These are phyloP conservation scores for Podospora pseudoanserina DNA, from an alignment of 495 filamentous ascomycete species.

Conservation along the genomic window DNA sequence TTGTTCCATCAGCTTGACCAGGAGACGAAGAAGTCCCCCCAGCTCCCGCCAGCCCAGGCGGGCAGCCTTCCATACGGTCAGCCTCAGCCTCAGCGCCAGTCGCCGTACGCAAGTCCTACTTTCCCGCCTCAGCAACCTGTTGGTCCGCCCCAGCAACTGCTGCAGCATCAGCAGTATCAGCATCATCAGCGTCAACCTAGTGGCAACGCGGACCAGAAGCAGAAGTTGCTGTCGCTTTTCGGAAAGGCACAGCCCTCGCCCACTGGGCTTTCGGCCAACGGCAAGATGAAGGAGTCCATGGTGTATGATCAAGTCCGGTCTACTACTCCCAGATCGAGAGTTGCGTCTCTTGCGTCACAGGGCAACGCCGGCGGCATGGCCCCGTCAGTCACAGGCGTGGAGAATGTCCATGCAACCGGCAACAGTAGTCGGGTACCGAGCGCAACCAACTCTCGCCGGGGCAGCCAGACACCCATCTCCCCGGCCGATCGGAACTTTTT, in stretches of 20 bases:
- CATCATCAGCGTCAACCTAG: conserved; percentile 27
- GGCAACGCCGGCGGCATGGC: conserved; percentile 13
- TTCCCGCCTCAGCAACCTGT: conserved; percentile 13
- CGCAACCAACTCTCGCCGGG: conserved; percentile 36
- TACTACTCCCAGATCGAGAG: conserved; percentile 38
- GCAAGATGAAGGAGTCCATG: conserved; percentile 33
- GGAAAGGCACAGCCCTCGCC: conserved; percentile 48
- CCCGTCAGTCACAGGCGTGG: conserved; percentile 8
- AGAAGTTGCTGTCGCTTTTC: conserved; percentile 67
- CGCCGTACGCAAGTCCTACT: conserved; percentile 10
- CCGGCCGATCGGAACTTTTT: conserved; percentile 73
- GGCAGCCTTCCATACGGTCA: conserved; percentile 23
- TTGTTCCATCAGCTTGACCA: conserved; percentile 20
- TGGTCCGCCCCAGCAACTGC: conserved; percentile 16
- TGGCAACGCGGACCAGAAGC: conserved; percentile 58
- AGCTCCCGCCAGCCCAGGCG: conserved; percentile 18
- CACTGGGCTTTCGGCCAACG: conserved; percentile 37
- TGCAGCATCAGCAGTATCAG: conserved; percentile 14
- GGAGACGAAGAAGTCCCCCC: conserved; percentile 22
- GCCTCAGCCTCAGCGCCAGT: conserved; percentile 14
- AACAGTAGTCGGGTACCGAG: conserved; percentile 25
- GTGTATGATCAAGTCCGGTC: conserved; percentile 37
- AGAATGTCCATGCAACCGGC: background rate
- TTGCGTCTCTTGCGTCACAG: conserved; percentile 38
- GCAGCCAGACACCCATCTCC: conserved; percentile 54